These are phyloP conservation scores for Dacryopinax primogenitus DNA, from an alignment of 768 basidiomycete species.

Conservation along the genomic window DNA sequence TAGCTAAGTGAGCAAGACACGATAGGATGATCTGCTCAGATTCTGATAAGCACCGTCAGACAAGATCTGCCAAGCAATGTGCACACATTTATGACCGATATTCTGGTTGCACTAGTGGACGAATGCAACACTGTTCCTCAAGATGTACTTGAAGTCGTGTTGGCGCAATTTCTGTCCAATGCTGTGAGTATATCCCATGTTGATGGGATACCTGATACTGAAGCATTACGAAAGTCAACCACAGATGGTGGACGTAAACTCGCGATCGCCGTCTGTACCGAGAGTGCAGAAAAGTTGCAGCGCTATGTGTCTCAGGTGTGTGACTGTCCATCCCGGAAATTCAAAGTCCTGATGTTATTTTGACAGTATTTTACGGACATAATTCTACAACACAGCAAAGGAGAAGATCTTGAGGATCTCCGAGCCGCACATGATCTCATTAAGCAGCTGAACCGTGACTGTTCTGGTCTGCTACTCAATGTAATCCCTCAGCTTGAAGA, in stretches of 20 bases:
- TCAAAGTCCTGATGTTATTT: background rate
- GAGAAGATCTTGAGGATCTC: conserved; percentile 37
- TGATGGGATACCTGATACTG: conserved; percentile 7
- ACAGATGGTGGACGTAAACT: conserved; percentile 46
- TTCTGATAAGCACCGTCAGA: no score
- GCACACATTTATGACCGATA: conserved; percentile 75
- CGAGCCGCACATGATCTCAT: conserved; percentile 73
- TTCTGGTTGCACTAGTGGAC: conserved; percentile 78
- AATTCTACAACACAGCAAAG: conserved; percentile 44
- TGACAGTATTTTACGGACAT: conserved; percentile 75
- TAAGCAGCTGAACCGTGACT: conserved; percentile 63
- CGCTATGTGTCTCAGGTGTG: conserved; percentile 59
- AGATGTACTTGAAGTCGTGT: conserved; percentile 65
- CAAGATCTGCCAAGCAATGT: conserved; percentile 63
- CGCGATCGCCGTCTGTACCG: conserved; percentile 74
- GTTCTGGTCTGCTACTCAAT: conserved; percentile 69
- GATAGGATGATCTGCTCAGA: no score
- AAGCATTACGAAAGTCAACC: conserved; percentile 16
- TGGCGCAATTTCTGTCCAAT: conserved; percentile 63
- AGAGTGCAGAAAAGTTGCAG: conserved; percentile 72
- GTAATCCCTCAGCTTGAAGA: conserved; percentile 90
- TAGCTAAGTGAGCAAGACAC: conserved; percentile 55
- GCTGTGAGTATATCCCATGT: conserved; percentile 7
- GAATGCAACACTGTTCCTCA: conserved; percentile 65
- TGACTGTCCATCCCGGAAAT: background rate